Evolutionary conservation across 139 green algal genomes (phyloP), one percentile per base, ranked within the genome.

Genomic region (Micractinium conductrix): DNA sequence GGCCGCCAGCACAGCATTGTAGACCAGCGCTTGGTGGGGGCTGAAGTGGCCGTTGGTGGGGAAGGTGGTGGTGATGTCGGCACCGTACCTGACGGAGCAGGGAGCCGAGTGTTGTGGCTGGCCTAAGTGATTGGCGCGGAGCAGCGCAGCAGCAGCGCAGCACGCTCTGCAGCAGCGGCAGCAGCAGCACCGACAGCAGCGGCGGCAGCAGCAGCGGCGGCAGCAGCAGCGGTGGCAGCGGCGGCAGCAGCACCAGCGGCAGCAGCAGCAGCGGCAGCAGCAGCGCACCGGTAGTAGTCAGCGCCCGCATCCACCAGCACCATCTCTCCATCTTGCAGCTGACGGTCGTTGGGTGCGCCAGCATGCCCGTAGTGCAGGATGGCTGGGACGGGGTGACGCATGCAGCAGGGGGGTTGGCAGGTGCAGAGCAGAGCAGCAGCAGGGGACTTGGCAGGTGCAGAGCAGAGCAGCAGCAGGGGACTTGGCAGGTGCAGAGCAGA

Each of bases 311-410:
- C 95, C 50, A 94, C 62, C 81, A 98, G 89, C 35, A 95, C 55
- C 69, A 98, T 88, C 74, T 97, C 93, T 16, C 91, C 92, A 16
- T 92, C 86, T 43, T 58, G 17, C 28, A 94, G 87, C 84, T 93
- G 91, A 0, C 88, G 80, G 80, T 94, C 91, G 87, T 98, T 98
- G 38, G 96, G 95, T 8, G 96, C 93, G 1, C 90, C 94, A 1
- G 91, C 92, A 72, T 98, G 93, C 26, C 96, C 96, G 63, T 98
- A 98, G 86, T 98, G 96, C 79, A 98, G 91, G 24, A 96, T 84
- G 0, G 95, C 92, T 24, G 78, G n/a, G 26, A 2, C 19, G 2
- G 19, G 37, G 55, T 12, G 44, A 62, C 8, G 12, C 9, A 40
- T 40, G 26, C 42, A 8, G 33, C 33, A 44, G 65, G 65, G 6